Evolutionary conservation across 208 protist genomes (phyloP).

Genomic region (Leishmania arabica): DNA sequence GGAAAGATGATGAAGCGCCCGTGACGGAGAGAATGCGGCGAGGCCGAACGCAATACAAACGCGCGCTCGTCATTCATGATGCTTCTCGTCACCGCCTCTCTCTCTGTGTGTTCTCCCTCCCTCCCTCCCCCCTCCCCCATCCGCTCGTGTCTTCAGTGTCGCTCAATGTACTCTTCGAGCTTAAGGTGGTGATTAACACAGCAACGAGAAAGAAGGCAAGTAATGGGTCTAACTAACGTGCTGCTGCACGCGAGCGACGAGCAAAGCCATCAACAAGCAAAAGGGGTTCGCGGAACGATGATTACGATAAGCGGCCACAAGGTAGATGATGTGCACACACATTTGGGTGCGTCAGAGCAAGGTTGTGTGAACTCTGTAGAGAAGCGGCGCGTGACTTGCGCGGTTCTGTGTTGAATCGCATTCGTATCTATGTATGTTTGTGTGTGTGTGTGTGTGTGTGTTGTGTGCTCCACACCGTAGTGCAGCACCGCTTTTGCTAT

Average conservation of each 20-base stretch:
- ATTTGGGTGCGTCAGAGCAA: neutral
- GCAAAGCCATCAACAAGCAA: neutral
- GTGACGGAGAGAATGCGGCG: neutral
- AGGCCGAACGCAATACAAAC: neutral
- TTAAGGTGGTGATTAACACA: neutral
- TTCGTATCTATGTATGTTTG: neutral
- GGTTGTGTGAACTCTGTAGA: neutral
- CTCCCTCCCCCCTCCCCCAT: neutral
- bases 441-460: no score
- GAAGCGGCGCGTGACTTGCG: neutral
- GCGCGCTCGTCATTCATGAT: neutral
- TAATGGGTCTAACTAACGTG: slow-evolving; percentile 1
- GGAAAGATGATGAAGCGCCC: neutral
- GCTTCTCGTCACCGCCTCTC: neutral
- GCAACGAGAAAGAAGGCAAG: neutral
- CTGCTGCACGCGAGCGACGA: neutral
- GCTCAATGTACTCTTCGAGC: neutral
- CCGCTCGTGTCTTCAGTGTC: neutral
- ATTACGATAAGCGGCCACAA: neutral
- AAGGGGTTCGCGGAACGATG: no score
- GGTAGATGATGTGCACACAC: neutral
- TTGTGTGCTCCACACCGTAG: neutral
- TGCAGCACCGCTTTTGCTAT: neutral
- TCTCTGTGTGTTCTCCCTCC: neutral
- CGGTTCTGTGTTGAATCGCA: neutral